A percentile compares a stretch with the other conserved stretches of the same genome.
phyloP scores from a whole-genome alignment of 805 yeast species.

The Nakazawaea ernobii region DNA sequence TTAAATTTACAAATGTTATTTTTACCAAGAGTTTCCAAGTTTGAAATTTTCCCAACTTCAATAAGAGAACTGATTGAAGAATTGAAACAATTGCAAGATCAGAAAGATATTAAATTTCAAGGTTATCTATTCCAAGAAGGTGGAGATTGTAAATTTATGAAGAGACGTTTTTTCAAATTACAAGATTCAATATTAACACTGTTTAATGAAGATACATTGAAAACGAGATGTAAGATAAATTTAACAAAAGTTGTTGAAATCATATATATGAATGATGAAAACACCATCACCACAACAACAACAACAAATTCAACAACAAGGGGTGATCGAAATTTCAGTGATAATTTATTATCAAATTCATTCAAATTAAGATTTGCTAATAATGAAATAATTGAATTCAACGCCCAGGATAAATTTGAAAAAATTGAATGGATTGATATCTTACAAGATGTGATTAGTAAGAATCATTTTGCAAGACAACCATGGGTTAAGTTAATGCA shows the following conservation, averaged over 20 bases:
- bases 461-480: slow-evolving; percentile 24
- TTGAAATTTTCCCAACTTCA: slow-evolving; percentile 67
- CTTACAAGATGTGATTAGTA: slow-evolving; percentile 48
- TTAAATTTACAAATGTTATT: slow-evolving; percentile 64
- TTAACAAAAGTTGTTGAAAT: slow-evolving; percentile 59
- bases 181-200: slow-evolving; percentile 70
- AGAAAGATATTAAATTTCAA: slow-evolving; percentile 31
- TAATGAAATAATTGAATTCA: slow-evolving; percentile 78
- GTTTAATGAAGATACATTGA: slow-evolving; percentile 61
- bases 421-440: slow-evolving; percentile 61
- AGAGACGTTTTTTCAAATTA: slow-evolving; percentile 70
- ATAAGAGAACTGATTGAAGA: slow-evolving; percentile 47
- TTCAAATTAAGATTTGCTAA: slow-evolving; percentile 72
- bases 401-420: slow-evolving; percentile 66
- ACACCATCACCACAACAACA: slow-evolving; percentile 15
- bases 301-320: slow-evolving; percentile 18
- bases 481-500: slow-evolving; percentile 31
- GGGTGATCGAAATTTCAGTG: slow-evolving; percentile 57
- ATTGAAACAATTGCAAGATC: slow-evolving; percentile 31
- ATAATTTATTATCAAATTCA: slow-evolving; percentile 64
- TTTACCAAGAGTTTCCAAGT: slow-evolving; percentile 54
- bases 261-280: slow-evolving; percentile 30
- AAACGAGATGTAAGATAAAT: slow-evolving; percentile 72
- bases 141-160: slow-evolving; percentile 76
- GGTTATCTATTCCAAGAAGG: slow-evolving; percentile 87